phyloP scores from a whole-genome alignment of 192 early-diverging fungal genomes.

The Coemansia sp. region DNA sequence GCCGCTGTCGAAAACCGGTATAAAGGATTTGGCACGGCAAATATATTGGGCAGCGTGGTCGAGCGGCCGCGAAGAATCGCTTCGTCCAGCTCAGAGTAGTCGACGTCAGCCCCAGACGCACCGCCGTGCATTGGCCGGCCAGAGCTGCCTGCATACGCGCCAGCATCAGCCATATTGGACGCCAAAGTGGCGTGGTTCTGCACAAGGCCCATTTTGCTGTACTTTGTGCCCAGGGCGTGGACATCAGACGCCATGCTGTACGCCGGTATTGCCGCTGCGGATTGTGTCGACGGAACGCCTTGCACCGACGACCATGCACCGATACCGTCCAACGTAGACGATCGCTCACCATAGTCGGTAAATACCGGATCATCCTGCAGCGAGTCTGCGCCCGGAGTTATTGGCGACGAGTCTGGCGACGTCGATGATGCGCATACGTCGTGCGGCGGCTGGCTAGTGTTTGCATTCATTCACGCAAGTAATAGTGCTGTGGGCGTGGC shows the following conservation, averaged over 20 bases:
- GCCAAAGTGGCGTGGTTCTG: conserved; percentile 13
- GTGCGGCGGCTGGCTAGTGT: conserved; percentile 24
- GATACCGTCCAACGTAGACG: conserved; percentile 41
- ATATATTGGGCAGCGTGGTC: conserved; percentile 49
- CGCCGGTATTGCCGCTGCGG: conserved; percentile 4
- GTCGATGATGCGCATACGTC: conserved; percentile 35
- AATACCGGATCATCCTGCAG: conserved; percentile 26
- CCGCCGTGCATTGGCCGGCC: background rate
- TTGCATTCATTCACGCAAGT: conserved; percentile 24
- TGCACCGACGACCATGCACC: conserved; percentile 49
- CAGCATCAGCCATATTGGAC: background rate
- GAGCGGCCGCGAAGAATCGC: conserved; percentile 51
- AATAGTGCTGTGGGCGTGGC: background rate
- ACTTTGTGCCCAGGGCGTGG: conserved; percentile 24
- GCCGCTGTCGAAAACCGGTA: conserved; percentile 28
- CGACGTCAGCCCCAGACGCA: conserved; percentile 12
- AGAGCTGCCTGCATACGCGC: conserved; percentile 1
- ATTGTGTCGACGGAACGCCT: conserved; percentile 13
- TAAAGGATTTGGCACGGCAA: conserved; percentile 27
- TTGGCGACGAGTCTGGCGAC: conserved; percentile 36
- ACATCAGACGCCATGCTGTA: conserved; percentile 15
- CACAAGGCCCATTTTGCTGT: conserved; percentile 23
- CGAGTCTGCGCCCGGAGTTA: conserved; percentile 31
- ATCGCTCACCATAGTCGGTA: conserved; percentile 20
- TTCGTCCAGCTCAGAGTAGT: conserved; percentile 51